Conservation (phyloP, 129 eudicot genomes). For the Artemisia argyi region DNA sequence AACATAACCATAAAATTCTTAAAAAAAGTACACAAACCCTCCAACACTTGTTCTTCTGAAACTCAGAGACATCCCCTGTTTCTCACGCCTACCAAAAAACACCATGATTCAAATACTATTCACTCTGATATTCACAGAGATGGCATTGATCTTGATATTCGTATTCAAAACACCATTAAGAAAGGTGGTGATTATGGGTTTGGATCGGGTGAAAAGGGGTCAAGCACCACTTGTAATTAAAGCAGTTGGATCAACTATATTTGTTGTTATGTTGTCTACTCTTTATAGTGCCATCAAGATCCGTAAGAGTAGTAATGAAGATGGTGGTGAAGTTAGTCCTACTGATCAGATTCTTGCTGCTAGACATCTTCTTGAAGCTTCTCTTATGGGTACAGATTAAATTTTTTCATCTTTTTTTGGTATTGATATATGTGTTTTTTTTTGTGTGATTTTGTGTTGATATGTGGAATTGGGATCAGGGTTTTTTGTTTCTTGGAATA, state of each 20-base stretch:
- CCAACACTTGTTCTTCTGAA: neutral
- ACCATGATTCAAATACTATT: slow-evolving; percentile 62
- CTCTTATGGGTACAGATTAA: slow-evolving; percentile 58
- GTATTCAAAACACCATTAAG: slow-evolving; percentile 77
- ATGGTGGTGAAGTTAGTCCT: slow-evolving; percentile 58
- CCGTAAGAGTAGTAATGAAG: slow-evolving; percentile 48
- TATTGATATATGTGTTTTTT: too few relatives aligned
- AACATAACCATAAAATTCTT: neutral
- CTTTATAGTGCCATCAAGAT: slow-evolving; percentile 46
- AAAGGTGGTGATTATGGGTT: slow-evolving; percentile 59
- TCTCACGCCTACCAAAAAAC: too few relatives aligned
- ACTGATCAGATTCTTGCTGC: slow-evolving; percentile 79
- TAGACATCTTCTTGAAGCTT: slow-evolving; percentile 66
- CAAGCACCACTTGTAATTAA: slow-evolving; percentile 70
- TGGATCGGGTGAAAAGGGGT: slow-evolving; percentile 79
- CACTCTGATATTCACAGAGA: slow-evolving; percentile 46
- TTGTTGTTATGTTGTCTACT: slow-evolving; percentile 50
- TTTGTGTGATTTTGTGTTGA: neutral
- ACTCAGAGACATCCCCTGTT: too few relatives aligned
- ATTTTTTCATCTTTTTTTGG: neutral
- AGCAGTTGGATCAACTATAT: slow-evolving; percentile 52
- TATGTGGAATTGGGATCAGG: neutral
- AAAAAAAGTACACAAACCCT: slow-evolving; percentile 16
- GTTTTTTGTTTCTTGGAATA: slow-evolving; percentile 17
- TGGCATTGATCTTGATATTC: slow-evolving; percentile 55